A percentile compares a stretch with the other conserved stretches of the same genome.
These are phyloP conservation scores for Phytophthora sp. DNA, from an alignment of 352 stramenopile genomes.

Conservation along the genomic window DNA sequence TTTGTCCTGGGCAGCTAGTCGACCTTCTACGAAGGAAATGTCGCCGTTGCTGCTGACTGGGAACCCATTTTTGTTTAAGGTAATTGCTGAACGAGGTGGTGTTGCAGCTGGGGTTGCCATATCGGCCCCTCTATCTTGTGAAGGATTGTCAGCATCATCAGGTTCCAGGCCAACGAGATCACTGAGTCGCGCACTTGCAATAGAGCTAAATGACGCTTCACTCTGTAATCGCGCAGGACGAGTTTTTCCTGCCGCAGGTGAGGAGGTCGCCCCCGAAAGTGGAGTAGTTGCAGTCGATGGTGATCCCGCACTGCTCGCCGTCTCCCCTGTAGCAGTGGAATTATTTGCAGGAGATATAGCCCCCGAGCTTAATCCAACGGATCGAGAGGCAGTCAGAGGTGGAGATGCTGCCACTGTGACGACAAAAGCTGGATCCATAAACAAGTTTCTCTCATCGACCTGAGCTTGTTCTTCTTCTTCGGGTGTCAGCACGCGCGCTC, in stretches of 20 bases:
- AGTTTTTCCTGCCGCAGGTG: slow-evolving; percentile 21
- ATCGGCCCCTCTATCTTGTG: slow-evolving; percentile 11
- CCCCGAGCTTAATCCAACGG: slow-evolving; percentile 17
- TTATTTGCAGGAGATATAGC: slow-evolving; percentile 33
- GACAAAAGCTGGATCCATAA: slow-evolving; percentile 70
- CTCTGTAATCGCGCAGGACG: slow-evolving; percentile 30
- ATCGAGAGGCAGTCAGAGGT: slow-evolving; percentile 2
- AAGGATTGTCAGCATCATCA: slow-evolving; percentile 20
- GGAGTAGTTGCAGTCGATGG: slow-evolving; percentile 23
- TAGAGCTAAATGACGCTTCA: slow-evolving; percentile 31
- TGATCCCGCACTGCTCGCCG: slow-evolving; percentile 26
- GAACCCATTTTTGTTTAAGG: slow-evolving; percentile 23
- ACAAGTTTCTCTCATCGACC: slow-evolving; percentile 70
- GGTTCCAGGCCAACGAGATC: slow-evolving; percentile 43
- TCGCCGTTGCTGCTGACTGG: slow-evolving; percentile 13
- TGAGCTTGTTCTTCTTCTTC: slow-evolving; percentile 67
- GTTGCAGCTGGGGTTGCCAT: slow-evolving; percentile 13
- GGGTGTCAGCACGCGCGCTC: slow-evolving; percentile 44
- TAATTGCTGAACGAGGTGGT: slow-evolving; percentile 16
- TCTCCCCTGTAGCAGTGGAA: slow-evolving; percentile 24
- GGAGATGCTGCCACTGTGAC: slow-evolving; percentile 9
- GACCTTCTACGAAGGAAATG: slow-evolving; percentile 62
- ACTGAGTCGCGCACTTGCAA: slow-evolving; percentile 34
- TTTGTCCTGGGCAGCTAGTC: slow-evolving; percentile 66
- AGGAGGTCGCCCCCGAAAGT: background rate